phyloP scores from a whole-genome alignment of 345 rosid species.

The Eucalyptus sp. region DNA sequence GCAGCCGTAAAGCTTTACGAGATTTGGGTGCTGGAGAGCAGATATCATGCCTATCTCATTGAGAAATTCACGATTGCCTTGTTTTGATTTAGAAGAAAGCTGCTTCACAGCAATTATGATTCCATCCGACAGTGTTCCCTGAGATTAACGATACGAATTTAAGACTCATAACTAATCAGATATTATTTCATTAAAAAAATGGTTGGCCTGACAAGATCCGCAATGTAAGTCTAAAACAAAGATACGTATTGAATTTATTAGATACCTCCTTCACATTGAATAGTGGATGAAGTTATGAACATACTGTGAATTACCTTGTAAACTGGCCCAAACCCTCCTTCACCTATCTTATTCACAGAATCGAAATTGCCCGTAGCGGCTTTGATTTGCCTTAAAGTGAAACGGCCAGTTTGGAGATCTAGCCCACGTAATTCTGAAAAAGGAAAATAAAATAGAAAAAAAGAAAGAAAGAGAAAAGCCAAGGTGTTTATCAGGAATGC shows the following conservation, averaged over 20 bases:
- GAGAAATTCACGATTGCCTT: conserved; percentile 65
- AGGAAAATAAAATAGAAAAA: not conserved
- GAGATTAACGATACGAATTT: not conserved
- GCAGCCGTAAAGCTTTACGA: conserved; percentile 53
- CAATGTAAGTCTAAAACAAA: not conserved
- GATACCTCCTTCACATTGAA: not conserved
- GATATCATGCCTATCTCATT: conserved; percentile 67
- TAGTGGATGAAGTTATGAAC: not conserved
- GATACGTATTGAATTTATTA: not conserved
- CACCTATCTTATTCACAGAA: conserved; percentile 71
- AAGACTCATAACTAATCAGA: not conserved
- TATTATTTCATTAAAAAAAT: not conserved
- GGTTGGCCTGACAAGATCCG: not conserved
- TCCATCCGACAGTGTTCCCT: conserved; percentile 48
- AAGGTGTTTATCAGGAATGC: not conserved
- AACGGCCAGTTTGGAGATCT: conserved; percentile 74
- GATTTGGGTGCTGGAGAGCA: conserved; percentile 56
- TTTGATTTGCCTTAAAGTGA: conserved; percentile 71
- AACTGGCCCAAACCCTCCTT: conserved; percentile 93
- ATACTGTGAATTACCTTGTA: conserved; percentile 40
- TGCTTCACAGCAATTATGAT: conserved; percentile 54
- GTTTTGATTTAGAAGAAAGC: conserved; percentile 59
- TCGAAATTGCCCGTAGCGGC: conserved; percentile 71
- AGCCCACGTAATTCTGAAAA: conserved; percentile 49
- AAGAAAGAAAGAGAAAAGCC: accelerated